Conservation (phyloP, 2,329 filamentous ascomycete genomes). For the Metarhizium guizhouense region DNA sequence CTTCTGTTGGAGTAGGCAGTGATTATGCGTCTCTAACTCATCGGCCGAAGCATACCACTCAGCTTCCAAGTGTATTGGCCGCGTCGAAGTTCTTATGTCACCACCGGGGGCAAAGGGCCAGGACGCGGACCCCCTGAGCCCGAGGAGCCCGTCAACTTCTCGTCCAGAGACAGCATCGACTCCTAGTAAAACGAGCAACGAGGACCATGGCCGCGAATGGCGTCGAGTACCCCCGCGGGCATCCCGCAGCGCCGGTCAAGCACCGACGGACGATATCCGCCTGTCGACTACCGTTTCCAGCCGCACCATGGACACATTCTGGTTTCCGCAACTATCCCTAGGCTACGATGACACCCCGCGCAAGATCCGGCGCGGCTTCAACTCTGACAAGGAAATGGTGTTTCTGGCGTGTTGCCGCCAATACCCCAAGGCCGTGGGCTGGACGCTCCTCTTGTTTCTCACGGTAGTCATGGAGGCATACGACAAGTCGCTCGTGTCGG, state of each 20-base stretch:
- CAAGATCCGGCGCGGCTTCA: not conserved
- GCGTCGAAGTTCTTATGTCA: not conserved
- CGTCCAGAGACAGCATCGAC: not conserved
- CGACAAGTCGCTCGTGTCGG: conserved; percentile 13
- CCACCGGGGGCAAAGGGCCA: not conserved
- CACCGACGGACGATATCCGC: not conserved
- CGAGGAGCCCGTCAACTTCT: not conserved
- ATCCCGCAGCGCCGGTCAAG: not conserved
- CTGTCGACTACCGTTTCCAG: not conserved
- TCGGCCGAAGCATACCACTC: too few species aligned
- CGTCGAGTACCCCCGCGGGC: not conserved
- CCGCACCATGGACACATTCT: not conserved
- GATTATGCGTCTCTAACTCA: too few species aligned
- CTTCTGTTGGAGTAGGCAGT: too few species aligned
- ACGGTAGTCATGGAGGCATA: conserved; percentile 18
- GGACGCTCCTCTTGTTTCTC: conserved; percentile 15
- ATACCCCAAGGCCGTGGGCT: conserved; percentile 16
- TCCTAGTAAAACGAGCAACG: not conserved
- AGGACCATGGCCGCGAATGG: not conserved
- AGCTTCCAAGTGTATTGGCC: not conserved
- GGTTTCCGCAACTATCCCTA: not conserved
- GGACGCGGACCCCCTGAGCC: not conserved
- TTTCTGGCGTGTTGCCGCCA: conserved; percentile 12
- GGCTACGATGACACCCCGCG: not conserved
- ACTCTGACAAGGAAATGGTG: conserved; percentile 12